These are phyloP conservation scores for Stagonosporopsis tanaceti DNA, from an alignment of 2,329 filamentous ascomycete genomes.

Conservation along the genomic window DNA sequence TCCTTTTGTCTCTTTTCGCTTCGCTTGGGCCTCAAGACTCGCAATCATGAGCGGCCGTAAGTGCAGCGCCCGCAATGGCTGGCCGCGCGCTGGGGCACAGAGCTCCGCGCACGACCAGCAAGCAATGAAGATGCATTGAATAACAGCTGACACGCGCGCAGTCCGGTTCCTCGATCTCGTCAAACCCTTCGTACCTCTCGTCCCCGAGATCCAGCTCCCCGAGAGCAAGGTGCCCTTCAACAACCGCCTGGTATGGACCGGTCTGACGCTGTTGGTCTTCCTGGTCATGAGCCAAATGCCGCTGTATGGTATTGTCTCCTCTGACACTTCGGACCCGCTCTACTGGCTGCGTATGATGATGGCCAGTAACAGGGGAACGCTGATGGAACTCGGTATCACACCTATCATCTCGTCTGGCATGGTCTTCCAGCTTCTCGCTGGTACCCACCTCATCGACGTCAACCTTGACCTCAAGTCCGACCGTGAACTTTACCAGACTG, in stretches of 20 bases:
- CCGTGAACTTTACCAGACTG: slow-evolving; percentile 99
- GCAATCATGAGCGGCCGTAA: slow-evolving; percentile 68
- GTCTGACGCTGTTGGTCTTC: slow-evolving; percentile 90
- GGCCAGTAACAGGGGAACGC: slow-evolving; percentile 95
- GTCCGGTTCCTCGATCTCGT: slow-evolving; percentile 99
- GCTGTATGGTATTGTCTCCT: slow-evolving; percentile 96
- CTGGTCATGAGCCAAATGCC: slow-evolving; percentile 99
- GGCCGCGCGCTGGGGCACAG: slow-evolving; percentile 9
- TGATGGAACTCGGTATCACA: slow-evolving; percentile 95
- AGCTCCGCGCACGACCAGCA: slow-evolving; percentile 14
- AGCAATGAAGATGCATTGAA: slow-evolving; percentile 17
- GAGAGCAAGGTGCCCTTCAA: slow-evolving; percentile 99
- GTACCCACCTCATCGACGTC: slow-evolving; percentile 99
- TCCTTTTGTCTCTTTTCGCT: slow-evolving; percentile 46
- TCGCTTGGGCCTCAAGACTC: slow-evolving; percentile 43
- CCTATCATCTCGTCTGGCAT: slow-evolving; percentile 99
- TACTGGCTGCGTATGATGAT: slow-evolving; percentile 99
- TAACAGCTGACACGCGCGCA: slow-evolving; percentile 53
- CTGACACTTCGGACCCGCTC: slow-evolving; percentile 91
- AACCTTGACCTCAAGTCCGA: slow-evolving; percentile 99
- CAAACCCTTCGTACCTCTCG: slow-evolving; percentile 99
- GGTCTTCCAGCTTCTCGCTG: slow-evolving; percentile 99
- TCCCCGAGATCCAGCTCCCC: slow-evolving; percentile 86
- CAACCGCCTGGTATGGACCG: slow-evolving; percentile 69
- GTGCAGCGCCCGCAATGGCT: slow-evolving; percentile 46